Evolutionary conservation across 1,139 yeast genomes (phyloP), one percentile per base, ranked within the genome.

Genomic region (Casaregolazyma lundiana): DNA sequence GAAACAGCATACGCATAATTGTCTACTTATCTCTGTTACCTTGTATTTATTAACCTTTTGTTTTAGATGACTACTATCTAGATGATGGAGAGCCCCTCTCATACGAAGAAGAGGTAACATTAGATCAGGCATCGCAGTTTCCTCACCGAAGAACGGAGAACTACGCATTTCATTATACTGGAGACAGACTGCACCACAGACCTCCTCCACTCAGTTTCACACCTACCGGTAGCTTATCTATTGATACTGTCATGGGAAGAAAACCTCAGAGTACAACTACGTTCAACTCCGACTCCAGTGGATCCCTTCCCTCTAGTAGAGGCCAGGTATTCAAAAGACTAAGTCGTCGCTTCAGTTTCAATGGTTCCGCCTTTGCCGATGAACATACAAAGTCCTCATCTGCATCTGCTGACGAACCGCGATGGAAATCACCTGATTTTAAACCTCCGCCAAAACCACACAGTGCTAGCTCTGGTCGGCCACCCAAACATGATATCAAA

Each of bases 41-140:
- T 11, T 11, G n/a, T 26, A 7, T 15, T 26, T n/a, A 26, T 15
- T n/a, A 26, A 2, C 15, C 11, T n/a, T n/a, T n/a, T n/a, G 22
- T 21, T 15, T n/a, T 26, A 40, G 43, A 26, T 21, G 37, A 40
- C 34, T 30, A 30, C 34, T 37, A 29, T 45, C 22, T 45, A 29
- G 48, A 43, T 30, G 61, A 57, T 19, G 45, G 40, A 11, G 60
- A 55, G 41, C 58, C 55, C 18, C 44, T 56, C 24, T 55, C 59
- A 17, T 40, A 46, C 21, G 60, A 54, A 35, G 60, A 56, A 41
- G 59, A 56, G 37, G 48, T 49, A 35, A 51, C 59, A 4, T 48
- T 56, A 18, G 53, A 49, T 34, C 56, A 53, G 30, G 57, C 58
- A 2, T 48, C 54, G 7, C 53, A 46, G 35, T 45, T 48, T 34